Percentiles rank a stretch among this genome's conserved stretches.
Evolutionary conservation across 1,284 basidiomycete species (phyloP).

Genomic region (Polyporus tsugae): DNA sequence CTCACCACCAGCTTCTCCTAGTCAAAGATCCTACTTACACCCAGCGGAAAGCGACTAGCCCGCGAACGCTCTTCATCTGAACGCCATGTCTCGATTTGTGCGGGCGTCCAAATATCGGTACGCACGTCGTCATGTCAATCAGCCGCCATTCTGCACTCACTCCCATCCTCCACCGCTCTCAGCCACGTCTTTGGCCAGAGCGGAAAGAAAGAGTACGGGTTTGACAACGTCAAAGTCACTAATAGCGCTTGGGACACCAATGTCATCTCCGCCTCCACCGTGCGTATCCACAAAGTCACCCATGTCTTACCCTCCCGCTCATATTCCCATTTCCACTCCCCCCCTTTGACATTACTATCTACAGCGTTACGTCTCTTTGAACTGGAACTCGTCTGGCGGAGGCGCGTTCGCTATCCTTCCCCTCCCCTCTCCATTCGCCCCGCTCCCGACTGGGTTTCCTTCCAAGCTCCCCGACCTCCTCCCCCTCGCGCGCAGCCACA

Average conservation of each 20-base stretch:
- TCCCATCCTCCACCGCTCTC: conserved; percentile 37
- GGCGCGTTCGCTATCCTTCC: conserved; percentile 96
- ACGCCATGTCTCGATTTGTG: conserved; percentile 73
- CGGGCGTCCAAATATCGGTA: conserved; percentile 79
- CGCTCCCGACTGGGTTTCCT: conserved; percentile 63
- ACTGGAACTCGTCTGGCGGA: conserved; percentile 96
- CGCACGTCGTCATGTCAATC: conserved; percentile 36
- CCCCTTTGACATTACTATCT: conserved; percentile 1
- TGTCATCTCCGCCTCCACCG: conserved; percentile 86
- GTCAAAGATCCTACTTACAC: not conserved
- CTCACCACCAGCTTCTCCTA: not conserved
- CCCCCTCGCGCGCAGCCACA: conserved; percentile 90
- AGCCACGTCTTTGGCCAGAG: conserved; percentile 92
- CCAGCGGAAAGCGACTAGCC: not conserved
- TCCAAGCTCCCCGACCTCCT: conserved; percentile 92
- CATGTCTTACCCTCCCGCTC: conserved; percentile 15
- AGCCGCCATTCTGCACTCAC: not conserved
- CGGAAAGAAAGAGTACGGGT: conserved; percentile 83
- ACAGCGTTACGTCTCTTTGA: conserved; percentile 88
- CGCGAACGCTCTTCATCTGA: not conserved
- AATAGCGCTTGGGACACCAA: conserved; percentile 98
- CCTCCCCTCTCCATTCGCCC: conserved; percentile 76
- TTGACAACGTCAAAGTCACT: conserved; percentile 93
- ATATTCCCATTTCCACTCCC: not conserved
- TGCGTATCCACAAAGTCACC: conserved; percentile 47